Conservation (phyloP, 768 basidiomycete species). For the Piloderma croceum region DNA sequence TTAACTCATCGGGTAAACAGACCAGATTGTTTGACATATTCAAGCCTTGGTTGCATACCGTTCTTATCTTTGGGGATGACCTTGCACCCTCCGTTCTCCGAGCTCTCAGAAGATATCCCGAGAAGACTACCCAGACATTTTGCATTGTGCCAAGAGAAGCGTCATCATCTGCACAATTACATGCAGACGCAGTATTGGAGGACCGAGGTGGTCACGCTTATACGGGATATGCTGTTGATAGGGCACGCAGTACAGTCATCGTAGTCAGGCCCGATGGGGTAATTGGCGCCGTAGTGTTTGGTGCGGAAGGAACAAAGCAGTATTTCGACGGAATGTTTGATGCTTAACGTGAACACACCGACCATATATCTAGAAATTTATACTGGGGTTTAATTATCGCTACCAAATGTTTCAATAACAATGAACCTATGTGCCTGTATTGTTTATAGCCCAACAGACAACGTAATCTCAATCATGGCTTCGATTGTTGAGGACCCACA, state of each 20-base stretch:
- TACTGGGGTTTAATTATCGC: too few relatives aligned
- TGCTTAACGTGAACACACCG: too few relatives aligned
- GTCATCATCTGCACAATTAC: neutral
- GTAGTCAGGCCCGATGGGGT: constrained; percentile 17
- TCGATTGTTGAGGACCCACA: too few relatives aligned
- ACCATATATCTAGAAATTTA: too few relatives aligned
- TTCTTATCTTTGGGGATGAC: constrained; percentile 9
- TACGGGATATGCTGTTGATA: neutral
- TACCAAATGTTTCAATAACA: too few relatives aligned
- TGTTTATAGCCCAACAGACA: too few relatives aligned
- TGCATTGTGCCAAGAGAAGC: neutral
- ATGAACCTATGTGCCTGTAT: too few relatives aligned
- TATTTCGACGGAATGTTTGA: too few relatives aligned
- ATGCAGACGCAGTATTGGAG: neutral
- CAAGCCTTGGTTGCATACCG: constrained; percentile 8
- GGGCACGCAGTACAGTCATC: constrained; percentile 5
- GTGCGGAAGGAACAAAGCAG: constrained; percentile 4
- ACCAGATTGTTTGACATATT: constrained; percentile 13
- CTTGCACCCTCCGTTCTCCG: neutral
- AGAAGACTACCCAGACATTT: too few relatives aligned
- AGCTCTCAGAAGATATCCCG: neutral
- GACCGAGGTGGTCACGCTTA: neutral
- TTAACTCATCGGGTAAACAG: neutral
- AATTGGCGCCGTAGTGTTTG: constrained; percentile 11
- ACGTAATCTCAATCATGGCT: too few relatives aligned